These are phyloP conservation scores for Xylaria longipes DNA, from an alignment of 495 filamentous ascomycete species.

Conservation along the genomic window DNA sequence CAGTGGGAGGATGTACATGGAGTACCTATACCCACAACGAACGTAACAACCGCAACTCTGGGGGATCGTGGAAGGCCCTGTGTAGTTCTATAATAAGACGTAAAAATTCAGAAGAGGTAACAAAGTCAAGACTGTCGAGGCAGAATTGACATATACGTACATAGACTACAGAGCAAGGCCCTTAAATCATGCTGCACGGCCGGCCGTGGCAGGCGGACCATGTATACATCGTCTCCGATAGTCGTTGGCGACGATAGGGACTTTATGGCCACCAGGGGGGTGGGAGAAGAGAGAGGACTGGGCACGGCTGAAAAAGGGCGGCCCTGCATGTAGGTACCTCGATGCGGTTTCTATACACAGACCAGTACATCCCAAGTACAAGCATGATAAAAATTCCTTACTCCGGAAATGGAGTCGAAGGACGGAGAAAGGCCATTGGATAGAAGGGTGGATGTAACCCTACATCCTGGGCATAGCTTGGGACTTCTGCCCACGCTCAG, in stretches of 20 bases:
- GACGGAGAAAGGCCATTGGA: conserved; percentile 18
- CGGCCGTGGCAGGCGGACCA: conserved; percentile 11
- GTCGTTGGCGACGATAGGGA: conserved; percentile 11
- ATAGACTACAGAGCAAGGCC: conserved; percentile 11
- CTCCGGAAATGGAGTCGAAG: conserved; percentile 16
- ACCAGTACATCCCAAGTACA: conserved; percentile 18
- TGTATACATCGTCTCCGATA: conserved; percentile 1
- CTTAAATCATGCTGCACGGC: conserved; percentile 10
- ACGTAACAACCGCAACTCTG: conserved; percentile 7
- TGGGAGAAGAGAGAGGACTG: background rate
- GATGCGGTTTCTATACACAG: conserved; percentile 8
- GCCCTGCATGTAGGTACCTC: conserved; percentile 23
- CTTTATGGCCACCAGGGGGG: conserved; percentile 21
- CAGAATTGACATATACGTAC: conserved; percentile 10
- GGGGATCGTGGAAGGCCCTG: conserved; percentile 13
- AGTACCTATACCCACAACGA: conserved; percentile 22
- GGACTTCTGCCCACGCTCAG: background rate
- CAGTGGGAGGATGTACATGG: conserved; percentile 16
- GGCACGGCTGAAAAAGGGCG: conserved; percentile 28
- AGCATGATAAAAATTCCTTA: conserved; percentile 12
- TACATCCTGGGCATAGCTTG: background rate
- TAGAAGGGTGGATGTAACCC: conserved; percentile 12
- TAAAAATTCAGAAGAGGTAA: background rate
- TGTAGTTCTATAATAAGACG: conserved; percentile 22
- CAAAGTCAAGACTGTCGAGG: background rate